Percentiles rank a stretch among this genome's conserved stretches.
Conservation (phyloP, 208 protist genomes). For the Wallacemonas sp. region DNA sequence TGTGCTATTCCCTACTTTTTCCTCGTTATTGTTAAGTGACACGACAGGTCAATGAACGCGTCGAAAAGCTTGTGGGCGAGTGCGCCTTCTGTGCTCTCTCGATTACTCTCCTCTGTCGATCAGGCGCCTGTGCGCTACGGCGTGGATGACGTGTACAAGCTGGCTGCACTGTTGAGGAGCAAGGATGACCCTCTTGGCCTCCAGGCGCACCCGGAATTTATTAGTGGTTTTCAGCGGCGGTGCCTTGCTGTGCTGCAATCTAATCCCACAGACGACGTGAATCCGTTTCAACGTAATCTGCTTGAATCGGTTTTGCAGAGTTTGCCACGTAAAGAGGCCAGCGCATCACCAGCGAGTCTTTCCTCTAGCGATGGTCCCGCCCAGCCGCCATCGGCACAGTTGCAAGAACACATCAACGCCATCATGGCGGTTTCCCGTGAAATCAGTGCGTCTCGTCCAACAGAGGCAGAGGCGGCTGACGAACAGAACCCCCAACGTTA, state of each 20-base stretch:
- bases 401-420: constrained; percentile 15
- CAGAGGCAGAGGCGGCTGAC: too few species aligned
- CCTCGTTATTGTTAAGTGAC: too few species aligned
- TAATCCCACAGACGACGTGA: constrained; percentile 21
- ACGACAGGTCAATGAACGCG: too few species aligned
- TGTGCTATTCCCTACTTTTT: too few species aligned
- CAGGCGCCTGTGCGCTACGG: constrained; percentile 13
- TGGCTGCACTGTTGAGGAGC: constrained; percentile 18
- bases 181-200: constrained; percentile 44
- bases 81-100: constrained; percentile 14
- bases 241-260: constrained; percentile 15
- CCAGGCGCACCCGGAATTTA: constrained; percentile 25
- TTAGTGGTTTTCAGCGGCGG: constrained; percentile 23
- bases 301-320: constrained; percentile 33
- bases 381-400: background rate
- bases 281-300: constrained; percentile 53
- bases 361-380: too few species aligned
- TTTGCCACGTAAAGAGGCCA: too few species aligned
- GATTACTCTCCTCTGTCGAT: constrained; percentile 20
- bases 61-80: too few species aligned
- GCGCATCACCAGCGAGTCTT: too few species aligned
- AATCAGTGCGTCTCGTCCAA: background rate
- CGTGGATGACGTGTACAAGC: constrained; percentile 33
- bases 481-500: too few species aligned
- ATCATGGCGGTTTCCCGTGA: background rate